Percentiles rank a stretch among this genome's conserved stretches.
Evolutionary conservation across 352 stramenopile genomes (phyloP).

Genomic region (Pythium guiyangense): DNA sequence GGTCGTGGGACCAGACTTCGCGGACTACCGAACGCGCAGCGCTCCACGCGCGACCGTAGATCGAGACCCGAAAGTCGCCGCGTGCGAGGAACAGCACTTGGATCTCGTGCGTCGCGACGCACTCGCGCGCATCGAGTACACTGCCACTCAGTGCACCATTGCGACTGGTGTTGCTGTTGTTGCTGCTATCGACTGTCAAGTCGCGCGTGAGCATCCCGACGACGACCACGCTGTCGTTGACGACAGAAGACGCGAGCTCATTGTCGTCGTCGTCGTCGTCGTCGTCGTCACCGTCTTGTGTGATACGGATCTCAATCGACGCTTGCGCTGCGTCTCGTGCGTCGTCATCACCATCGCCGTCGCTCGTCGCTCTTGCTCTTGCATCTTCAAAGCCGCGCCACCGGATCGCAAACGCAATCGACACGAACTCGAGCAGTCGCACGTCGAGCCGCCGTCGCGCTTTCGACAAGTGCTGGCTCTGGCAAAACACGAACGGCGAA

Average conservation of each 20-base stretch:
- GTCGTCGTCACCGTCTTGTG: conserved; percentile 21
- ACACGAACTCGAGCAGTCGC: conserved; percentile 11
- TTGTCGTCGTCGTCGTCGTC: too few relatives aligned
- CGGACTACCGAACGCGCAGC: background rate
- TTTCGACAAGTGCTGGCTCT: conserved; percentile 1
- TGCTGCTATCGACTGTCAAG: conserved; percentile 15
- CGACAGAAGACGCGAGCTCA: conserved; percentile 3
- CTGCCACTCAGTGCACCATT: background rate
- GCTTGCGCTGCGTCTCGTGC: background rate
- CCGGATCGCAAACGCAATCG: conserved; percentile 6
- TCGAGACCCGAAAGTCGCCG: conserved; percentile 43
- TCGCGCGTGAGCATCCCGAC: conserved; percentile 27
- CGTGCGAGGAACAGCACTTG: conserved; percentile 64
- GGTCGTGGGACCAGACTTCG: conserved; percentile 41
- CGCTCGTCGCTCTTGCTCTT: background rate
- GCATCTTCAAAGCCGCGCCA: background rate
- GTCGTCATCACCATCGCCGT: background rate
- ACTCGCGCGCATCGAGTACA: background rate
- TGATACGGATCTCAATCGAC: conserved; percentile 25
- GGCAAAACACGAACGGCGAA: conserved; percentile 17
- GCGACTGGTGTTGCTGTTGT: background rate
- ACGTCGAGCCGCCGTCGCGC: conserved; percentile 3
- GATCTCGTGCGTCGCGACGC: conserved; percentile 18
- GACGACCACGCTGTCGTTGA: conserved; percentile 30
- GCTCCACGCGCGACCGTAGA: conserved; percentile 14